phyloP scores from a whole-genome alignment of 208 protist species.

The Acanthamoeba culbertsoni region DNA sequence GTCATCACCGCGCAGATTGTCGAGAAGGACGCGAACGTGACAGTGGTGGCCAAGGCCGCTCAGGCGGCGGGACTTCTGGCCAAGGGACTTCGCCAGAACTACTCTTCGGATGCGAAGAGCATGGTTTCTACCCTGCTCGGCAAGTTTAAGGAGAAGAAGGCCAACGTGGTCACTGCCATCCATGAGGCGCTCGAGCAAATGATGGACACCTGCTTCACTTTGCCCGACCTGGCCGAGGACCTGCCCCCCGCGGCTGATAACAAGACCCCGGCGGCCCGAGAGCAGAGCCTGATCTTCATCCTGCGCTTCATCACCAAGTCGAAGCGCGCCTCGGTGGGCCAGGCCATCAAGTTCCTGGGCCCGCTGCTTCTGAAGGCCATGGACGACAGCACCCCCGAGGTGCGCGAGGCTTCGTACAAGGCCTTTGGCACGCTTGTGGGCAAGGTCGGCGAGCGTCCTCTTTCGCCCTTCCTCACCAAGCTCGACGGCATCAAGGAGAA shows the following conservation, averaged over 20 bases:
- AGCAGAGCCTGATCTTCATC: slow-evolving; percentile 40
- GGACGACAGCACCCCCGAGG: slow-evolving; percentile 60
- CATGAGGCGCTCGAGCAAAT: slow-evolving; percentile 40
- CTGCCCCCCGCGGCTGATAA: background rate
- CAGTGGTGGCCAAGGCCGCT: slow-evolving; percentile 53
- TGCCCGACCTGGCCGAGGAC: background rate
- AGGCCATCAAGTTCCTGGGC: slow-evolving; percentile 43
- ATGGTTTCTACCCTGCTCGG: slow-evolving; percentile 25
- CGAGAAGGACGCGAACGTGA: slow-evolving; percentile 65
- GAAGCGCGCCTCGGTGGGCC: slow-evolving; percentile 42
- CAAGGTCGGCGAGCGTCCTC: slow-evolving; percentile 32
- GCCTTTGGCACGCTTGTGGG: slow-evolving; percentile 58
- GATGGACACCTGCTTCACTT: slow-evolving; percentile 1
- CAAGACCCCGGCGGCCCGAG: slow-evolving; percentile 43
- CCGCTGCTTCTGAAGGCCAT: slow-evolving; percentile 15
- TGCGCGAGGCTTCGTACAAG: slow-evolving; percentile 66
- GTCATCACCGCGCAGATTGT: slow-evolving; percentile 1
- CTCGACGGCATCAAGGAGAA: slow-evolving; percentile 66
- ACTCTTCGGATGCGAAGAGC: background rate
- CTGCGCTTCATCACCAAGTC: slow-evolving; percentile 13
- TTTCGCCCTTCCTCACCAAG: slow-evolving; percentile 31
- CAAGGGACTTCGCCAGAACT: slow-evolving; percentile 56
- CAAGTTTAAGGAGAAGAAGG: slow-evolving; percentile 76
- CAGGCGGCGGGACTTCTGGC: slow-evolving; percentile 30
- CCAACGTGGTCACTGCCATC: slow-evolving; percentile 60